phyloP scores from a whole-genome alignment of 2,329 filamentous ascomycete species.

The Colletotrichum tropicale region DNA sequence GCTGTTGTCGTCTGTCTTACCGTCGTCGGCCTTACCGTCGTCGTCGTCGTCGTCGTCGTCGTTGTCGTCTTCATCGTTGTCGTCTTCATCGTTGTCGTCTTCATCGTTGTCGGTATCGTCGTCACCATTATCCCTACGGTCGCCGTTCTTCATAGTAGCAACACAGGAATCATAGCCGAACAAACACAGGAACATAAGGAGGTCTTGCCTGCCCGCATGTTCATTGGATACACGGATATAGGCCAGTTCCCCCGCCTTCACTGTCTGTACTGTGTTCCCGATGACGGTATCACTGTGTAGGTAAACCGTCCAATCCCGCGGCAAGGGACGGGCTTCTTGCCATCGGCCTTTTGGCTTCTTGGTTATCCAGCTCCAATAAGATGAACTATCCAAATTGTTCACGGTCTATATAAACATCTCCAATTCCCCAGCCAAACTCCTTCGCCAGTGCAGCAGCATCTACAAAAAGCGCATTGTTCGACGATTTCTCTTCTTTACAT shows the following conservation, averaged over 20 bases:
- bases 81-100: too few relatives aligned
- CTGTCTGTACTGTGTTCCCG: not conserved
- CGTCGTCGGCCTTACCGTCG: too few relatives aligned
- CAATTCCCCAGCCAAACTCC: not conserved
- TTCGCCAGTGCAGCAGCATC: not conserved
- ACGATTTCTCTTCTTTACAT: too few relatives aligned
- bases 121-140: too few relatives aligned
- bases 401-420: not conserved
- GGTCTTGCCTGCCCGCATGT: too few relatives aligned
- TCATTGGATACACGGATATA: accelerated
- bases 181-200: too few relatives aligned
- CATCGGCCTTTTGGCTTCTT: not conserved
- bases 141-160: too few relatives aligned
- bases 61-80: too few relatives aligned
- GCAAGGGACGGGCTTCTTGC: not conserved
- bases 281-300: not conserved
- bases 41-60: too few relatives aligned
- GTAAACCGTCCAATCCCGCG: not conserved
- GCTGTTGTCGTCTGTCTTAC: accelerated
- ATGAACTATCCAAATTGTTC: not conserved
- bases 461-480: not conserved
- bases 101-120: too few relatives aligned
- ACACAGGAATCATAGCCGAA: too few relatives aligned
- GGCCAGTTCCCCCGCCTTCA: too few relatives aligned
- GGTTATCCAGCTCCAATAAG: not conserved